Evolutionary conservation across 805 yeast genomes (phyloP).

Genomic region (Komagataella pseudopastoris): DNA sequence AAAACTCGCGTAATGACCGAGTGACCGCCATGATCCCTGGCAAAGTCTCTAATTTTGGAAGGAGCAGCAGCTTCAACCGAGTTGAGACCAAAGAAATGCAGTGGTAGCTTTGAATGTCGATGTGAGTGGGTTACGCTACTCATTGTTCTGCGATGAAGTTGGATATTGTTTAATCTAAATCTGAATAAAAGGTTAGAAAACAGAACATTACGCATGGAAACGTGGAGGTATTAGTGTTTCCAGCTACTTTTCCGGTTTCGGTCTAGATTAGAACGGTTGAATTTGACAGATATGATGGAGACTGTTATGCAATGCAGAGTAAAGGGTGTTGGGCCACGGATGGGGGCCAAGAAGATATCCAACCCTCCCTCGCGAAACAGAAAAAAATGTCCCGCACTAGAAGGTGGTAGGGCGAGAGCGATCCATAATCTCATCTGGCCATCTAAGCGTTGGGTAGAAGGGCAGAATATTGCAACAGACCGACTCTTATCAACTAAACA

Average conservation of each 20-base stretch:
- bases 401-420: neutral
- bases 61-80: slow-evolving; percentile 67
- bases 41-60: slow-evolving; percentile 73
- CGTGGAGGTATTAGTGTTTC: neutral
- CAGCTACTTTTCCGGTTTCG: neutral
- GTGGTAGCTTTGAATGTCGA: slow-evolving; percentile 30
- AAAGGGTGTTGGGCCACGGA: neutral
- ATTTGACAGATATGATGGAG: neutral
- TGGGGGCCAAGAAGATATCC: neutral
- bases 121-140: neutral
- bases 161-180: neutral
- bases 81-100: slow-evolving; percentile 75
- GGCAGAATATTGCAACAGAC: neutral
- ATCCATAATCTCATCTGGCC: neutral
- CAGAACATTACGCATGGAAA: neutral
- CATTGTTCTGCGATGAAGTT: neutral
- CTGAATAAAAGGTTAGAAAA: neutral
- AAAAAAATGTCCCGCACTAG: neutral
- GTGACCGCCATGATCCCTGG: slow-evolving; percentile 80
- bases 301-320: neutral
- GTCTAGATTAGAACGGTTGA: neutral
- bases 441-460: neutral
- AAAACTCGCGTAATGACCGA: slow-evolving; percentile 81
- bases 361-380: neutral
- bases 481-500: neutral